phyloP scores from a whole-genome alignment of 1,284 basidiomycete species.

The Erythrobasidium hasegawianum region DNA sequence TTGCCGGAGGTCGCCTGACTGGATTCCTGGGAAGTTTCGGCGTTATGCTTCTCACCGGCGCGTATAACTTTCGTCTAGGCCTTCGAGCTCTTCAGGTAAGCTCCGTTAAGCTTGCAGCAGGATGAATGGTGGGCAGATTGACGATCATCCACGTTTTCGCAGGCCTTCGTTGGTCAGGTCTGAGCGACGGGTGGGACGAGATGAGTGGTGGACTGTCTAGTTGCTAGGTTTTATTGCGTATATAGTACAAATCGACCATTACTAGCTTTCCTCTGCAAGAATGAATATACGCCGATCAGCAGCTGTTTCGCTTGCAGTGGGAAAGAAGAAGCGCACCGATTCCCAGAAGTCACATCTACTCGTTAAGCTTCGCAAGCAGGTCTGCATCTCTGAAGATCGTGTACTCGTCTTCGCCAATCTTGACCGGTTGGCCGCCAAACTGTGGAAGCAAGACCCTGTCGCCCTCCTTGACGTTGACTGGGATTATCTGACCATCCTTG shows the following conservation, averaged over 20 bases:
- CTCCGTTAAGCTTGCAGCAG: no score
- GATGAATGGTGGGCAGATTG: no score
- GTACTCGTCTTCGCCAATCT: constrained; percentile 98
- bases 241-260: no score
- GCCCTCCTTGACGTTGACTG: constrained; percentile 65
- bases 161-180: no score
- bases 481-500: constrained; percentile 56
- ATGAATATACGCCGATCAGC: no score
- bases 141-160: no score
- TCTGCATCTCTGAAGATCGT: constrained; percentile 92
- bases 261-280: no score
- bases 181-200: no score
- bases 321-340: background rate
- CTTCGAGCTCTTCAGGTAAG: background rate
- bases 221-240: no score
- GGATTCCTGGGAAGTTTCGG: background rate
- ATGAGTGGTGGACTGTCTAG: no score
- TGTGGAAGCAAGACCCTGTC: constrained; percentile 90
- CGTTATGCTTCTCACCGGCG: background rate
- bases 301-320: no score
- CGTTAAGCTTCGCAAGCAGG: constrained; percentile 93
- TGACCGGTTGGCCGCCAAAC: constrained; percentile 94
- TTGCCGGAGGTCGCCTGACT: background rate
- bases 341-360: constrained; percentile 55
- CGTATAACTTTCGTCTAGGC: constrained; percentile 1